Evolutionary conservation across 2,329 filamentous ascomycete species (phyloP), one percentile per base, ranked within the genome.

Genomic region (Cladosporium sp.): DNA sequence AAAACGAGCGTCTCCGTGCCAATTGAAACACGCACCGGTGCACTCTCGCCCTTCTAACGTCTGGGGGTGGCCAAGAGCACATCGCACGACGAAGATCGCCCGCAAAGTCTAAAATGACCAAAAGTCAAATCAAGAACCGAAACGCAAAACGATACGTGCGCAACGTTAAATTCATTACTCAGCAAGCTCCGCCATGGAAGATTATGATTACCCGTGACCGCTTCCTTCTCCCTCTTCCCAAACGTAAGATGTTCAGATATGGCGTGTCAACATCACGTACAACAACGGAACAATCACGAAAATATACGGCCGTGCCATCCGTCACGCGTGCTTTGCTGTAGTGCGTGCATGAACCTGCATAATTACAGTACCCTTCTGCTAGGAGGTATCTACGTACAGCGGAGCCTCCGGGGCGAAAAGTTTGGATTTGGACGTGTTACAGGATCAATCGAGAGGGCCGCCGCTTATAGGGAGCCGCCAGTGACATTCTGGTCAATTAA

Each of bases 151-250:
- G 28, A 53, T 26, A 26, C 28, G 28, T 26, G 49, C 28, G 28
- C 21, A 63, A 63, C 6, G 28, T 63, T 53, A 56, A 63, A 56
- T 21, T 5, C 60, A 36, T 56, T 56, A 63, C 60, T 63, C 60
- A 62, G 59, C 59, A 62, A 28, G 59, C 46, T 54, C 48, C 30
- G 30, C 28, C 21, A 14, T 16, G 28, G 32, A 39, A 39, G 54
- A 21, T 30, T 39, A 23, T 26, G 23, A 39, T 34, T 34, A 23
- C 13, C 32, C 32, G 11, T 32, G n/a, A 57, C 32, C 32, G 30
- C 54, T 54, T 54, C 14, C 51, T 32, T 54, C 28, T 28, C 4
- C 28, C 28, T 26, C n/a, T 13, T 6, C 36, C 7, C 13, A 30
- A 54, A 54, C 51, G 51, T 54, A 54, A 54, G 16, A 30, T 21